phyloP scores from a whole-genome alignment of 176 grass and related monocot species.

The Oryza punctata region DNA sequence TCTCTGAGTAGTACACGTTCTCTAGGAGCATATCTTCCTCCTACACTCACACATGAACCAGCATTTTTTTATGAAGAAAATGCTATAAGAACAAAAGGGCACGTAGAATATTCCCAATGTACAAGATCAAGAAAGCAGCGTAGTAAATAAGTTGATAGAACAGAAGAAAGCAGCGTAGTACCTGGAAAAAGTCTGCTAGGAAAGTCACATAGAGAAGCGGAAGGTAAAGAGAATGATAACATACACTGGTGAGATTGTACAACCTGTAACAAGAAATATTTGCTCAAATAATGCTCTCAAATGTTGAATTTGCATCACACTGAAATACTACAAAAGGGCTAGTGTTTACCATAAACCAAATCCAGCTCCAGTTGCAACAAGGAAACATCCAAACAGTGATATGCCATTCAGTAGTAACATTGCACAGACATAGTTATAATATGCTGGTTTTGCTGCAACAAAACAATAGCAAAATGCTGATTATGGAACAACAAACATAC shows the following conservation, averaged over 20 bases:
- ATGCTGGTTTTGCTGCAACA: slow-evolving; percentile 92
- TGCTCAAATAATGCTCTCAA: slow-evolving; percentile 31
- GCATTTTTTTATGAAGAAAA: slow-evolving; percentile 8
- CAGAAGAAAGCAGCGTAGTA: slow-evolving; percentile 70
- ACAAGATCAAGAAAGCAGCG: background rate
- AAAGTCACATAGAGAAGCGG: slow-evolving; percentile 90
- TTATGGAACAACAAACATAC: slow-evolving; percentile 25
- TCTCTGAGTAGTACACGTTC: slow-evolving; percentile 98
- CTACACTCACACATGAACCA: slow-evolving; percentile 43
- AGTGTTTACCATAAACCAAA: slow-evolving; percentile 85
- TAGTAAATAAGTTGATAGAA: slow-evolving; percentile 6
- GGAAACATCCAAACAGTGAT: slow-evolving; percentile 79
- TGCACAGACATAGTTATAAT: slow-evolving; percentile 87
- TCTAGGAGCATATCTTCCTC: slow-evolving; percentile 97
- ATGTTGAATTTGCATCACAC: slow-evolving; percentile 36
- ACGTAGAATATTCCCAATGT: background rate
- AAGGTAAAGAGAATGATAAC: slow-evolving; percentile 97
- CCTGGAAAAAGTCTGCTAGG: slow-evolving; percentile 98
- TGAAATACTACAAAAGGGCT: background rate
- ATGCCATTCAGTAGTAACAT: slow-evolving; percentile 81
- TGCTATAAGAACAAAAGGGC: slow-evolving; percentile 22
- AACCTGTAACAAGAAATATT: slow-evolving; percentile 51
- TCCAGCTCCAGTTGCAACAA: slow-evolving; percentile 72
- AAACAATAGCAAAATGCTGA: slow-evolving; percentile 19
- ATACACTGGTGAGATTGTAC: slow-evolving; percentile 77